These are phyloP conservation scores for Calonectria leucothoes DNA, from an alignment of 2,329 filamentous ascomycete genomes.

Conservation along the genomic window DNA sequence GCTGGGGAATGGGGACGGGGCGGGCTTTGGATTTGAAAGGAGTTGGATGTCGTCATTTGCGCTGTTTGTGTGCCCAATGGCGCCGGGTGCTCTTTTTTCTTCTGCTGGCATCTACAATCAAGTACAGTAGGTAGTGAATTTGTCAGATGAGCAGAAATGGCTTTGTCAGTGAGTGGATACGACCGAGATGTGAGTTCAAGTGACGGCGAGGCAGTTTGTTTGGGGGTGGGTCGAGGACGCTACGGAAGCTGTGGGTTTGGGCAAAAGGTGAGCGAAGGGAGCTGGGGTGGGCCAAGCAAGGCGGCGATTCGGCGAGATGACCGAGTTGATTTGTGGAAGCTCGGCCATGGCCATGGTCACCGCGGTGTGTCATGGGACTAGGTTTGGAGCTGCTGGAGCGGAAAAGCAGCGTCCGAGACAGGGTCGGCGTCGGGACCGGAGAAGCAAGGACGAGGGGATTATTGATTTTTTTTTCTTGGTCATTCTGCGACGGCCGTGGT, in stretches of 20 bases:
- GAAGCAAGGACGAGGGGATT: background rate
- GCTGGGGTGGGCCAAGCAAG: background rate
- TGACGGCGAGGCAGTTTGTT: background rate
- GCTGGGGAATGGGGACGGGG: background rate
- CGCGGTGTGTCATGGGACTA: conserved; percentile 18
- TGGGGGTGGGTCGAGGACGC: background rate
- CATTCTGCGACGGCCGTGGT: background rate
- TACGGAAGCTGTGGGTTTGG: background rate
- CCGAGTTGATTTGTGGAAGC: conserved; percentile 15
- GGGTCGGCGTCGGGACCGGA: conserved; percentile 3
- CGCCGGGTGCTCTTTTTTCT: background rate
- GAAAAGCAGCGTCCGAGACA: conserved; percentile 9
- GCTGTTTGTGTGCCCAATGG: background rate
- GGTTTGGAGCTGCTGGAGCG: background rate
- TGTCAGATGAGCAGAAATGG: background rate
- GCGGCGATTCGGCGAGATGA: conserved; percentile 19
- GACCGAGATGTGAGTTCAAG: background rate
- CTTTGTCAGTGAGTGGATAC: conserved; percentile 2
- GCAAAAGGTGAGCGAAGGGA: background rate
- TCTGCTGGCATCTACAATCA: background rate
- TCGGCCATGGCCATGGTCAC: conserved; percentile 16
- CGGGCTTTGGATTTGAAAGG: background rate
- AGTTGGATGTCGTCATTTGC: background rate
- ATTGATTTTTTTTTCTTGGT: background rate
- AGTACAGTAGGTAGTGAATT: conserved; percentile 3